phyloP scores from a whole-genome alignment of 2,329 filamentous ascomycete species.

The Phoma sp. region DNA sequence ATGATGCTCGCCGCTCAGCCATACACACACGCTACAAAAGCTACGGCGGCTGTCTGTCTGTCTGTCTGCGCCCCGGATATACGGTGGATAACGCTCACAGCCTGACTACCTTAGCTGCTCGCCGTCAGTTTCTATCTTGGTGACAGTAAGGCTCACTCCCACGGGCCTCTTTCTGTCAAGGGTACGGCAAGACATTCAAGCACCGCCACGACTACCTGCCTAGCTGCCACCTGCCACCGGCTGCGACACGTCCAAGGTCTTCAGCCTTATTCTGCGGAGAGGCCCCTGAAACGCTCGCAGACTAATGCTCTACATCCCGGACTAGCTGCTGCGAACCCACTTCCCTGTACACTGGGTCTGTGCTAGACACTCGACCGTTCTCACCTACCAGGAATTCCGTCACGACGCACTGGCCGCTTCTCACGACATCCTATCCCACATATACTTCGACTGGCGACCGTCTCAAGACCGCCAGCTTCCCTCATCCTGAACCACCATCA shows the following conservation, averaged over 20 bases:
- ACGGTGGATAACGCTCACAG: conserved; percentile 14
- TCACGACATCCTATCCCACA: conserved; percentile 38
- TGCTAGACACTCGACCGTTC: conserved; percentile 39
- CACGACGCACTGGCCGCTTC: conserved; percentile 38
- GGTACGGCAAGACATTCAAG: conserved; percentile 42
- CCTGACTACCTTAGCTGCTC: conserved; percentile 21
- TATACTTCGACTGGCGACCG: conserved; percentile 30
- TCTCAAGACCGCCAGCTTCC: conserved; percentile 21
- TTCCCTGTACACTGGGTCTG: conserved; percentile 37
- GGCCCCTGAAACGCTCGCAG: conserved; percentile 35
- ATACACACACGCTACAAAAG: conserved; percentile 23
- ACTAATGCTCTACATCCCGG: conserved; percentile 43
- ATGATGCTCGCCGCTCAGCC: conserved; percentile 27
- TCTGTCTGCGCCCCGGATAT: conserved; percentile 40
- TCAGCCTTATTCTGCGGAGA: conserved; percentile 48
- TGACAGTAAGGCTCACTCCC: conserved; percentile 33
- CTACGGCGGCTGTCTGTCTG: conserved; percentile 33
- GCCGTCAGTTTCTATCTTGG: conserved; percentile 35
- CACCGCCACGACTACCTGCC: conserved; percentile 48
- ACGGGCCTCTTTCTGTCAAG: conserved; percentile 35
- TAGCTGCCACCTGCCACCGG: conserved; percentile 31
- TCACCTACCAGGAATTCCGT: conserved; percentile 36
- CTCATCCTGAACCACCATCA: conserved; percentile 14
- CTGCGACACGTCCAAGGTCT: conserved; percentile 32
- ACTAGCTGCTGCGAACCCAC: conserved; percentile 36